phyloP scores from a whole-genome alignment of 108 stramenopile genomes.

The Pseudonitzschia multistriata region DNA sequence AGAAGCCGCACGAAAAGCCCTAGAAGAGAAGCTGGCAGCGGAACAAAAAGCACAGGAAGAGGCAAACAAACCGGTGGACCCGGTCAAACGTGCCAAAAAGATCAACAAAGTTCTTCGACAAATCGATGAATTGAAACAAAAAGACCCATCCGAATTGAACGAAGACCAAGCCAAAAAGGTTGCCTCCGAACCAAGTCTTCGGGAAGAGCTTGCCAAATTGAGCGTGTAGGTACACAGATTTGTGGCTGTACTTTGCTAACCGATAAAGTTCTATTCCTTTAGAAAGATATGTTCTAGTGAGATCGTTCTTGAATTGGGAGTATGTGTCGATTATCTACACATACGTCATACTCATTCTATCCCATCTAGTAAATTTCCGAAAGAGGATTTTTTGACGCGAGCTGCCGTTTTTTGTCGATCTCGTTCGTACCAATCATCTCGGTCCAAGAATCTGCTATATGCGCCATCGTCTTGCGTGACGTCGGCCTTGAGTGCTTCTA shows the following conservation, averaged over 20 bases:
- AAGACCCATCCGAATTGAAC: conserved; percentile 63
- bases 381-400: conserved; percentile 54
- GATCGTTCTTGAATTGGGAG: too few species aligned
- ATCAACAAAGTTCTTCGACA: conserved; percentile 81
- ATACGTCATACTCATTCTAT: conserved; percentile 40
- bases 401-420: conserved; percentile 61
- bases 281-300: too few species aligned
- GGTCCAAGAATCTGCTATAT: conserved; percentile 78
- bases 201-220: conserved; percentile 56
- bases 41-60: conserved; percentile 25
- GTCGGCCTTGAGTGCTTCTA: conserved; percentile 71
- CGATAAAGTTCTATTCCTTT: background rate
- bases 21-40: conserved; percentile 44
- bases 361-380: conserved; percentile 68
- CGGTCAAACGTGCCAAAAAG: conserved; percentile 75
- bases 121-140: conserved; percentile 81
- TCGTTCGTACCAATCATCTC: conserved; percentile 90
- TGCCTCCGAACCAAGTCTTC: conserved; percentile 54
- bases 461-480: conserved; percentile 81
- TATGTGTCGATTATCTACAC: too few species aligned
- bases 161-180: conserved; percentile 84
- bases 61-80: conserved; percentile 48
- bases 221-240: conserved; percentile 7
- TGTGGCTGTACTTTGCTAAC: background rate
- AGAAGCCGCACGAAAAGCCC: conserved; percentile 51